A percentile compares a stretch with the other conserved stretches of the same genome.
Evolutionary conservation across 768 basidiomycete genomes (phyloP).

Genomic region (Hirschioporus abietinus): DNA sequence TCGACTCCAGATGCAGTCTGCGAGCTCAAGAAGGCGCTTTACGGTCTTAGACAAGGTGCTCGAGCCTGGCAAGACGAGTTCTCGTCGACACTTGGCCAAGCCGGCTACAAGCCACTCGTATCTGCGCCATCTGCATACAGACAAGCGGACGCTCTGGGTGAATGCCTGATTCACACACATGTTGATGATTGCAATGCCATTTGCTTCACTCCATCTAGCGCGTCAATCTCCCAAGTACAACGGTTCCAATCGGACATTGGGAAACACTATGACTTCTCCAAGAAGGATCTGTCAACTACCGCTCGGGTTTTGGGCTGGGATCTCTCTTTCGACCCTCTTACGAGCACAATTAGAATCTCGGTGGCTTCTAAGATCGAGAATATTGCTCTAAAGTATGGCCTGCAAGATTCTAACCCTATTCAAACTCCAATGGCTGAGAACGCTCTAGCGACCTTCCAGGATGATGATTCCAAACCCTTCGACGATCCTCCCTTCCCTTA

Average conservation of each 20-base stretch:
- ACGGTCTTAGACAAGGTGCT: not conserved
- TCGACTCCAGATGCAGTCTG: not conserved
- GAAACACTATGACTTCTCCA: not conserved
- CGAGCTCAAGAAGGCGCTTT: conserved; percentile 7
- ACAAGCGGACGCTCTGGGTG: not conserved
- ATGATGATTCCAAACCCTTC: conserved; percentile 7
- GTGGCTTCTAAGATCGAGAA: not conserved
- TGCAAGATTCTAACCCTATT: not conserved
- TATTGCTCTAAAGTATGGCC: not conserved
- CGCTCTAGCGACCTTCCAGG: not conserved
- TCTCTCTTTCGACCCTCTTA: conserved; percentile 9
- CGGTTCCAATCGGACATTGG: not conserved
- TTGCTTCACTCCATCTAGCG: not conserved
- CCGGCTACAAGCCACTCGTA: not conserved
- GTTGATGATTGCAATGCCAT: not conserved
- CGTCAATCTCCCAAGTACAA: not conserved
- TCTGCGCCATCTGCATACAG: not conserved
- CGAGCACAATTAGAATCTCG: not conserved
- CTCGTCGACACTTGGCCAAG: no score
- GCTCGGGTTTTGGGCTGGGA: conserved; percentile 9
- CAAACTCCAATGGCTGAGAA: conserved; percentile 6
- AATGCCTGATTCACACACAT: not conserved
- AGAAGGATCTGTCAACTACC: no score
- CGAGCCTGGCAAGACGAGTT: conserved; percentile 1
- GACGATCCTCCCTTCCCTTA: conserved; percentile 17